Conservation (phyloP, 495 filamentous ascomycete species). For the Xylaria flabelliformis region DNA sequence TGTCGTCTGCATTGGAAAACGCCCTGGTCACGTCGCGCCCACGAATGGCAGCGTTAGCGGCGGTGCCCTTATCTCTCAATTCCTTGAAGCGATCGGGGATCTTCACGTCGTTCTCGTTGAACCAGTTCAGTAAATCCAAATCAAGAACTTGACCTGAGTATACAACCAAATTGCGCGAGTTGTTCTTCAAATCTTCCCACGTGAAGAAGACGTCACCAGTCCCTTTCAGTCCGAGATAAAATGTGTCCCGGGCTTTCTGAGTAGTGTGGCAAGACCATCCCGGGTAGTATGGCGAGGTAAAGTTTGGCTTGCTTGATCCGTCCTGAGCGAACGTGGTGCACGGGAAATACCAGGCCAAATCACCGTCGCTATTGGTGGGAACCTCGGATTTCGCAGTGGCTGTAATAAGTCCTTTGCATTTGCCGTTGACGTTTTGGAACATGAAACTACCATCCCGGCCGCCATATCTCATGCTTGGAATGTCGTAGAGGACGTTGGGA, state of each 20-base stretch:
- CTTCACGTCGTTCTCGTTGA: conserved; percentile 83
- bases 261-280: conserved; percentile 94
- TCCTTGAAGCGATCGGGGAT: conserved; percentile 81
- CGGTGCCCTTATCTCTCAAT: conserved; percentile 59
- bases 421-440: conserved; percentile 98
- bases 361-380: conserved; percentile 75
- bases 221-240: conserved; percentile 71
- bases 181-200: conserved; percentile 93
- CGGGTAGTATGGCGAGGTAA: conserved; percentile 72
- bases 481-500: conserved; percentile 85
- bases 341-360: conserved; percentile 97
- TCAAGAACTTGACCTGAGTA: conserved; percentile 95
- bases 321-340: conserved; percentile 93
- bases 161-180: conserved; percentile 84
- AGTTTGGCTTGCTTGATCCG: conserved; percentile 79
- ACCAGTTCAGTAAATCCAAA: conserved; percentile 88
- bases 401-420: conserved; percentile 91
- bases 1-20: conserved; percentile 78
- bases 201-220: conserved; percentile 82
- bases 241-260: conserved; percentile 65
- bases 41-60: conserved; percentile 71
- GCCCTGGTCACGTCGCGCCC: conserved; percentile 92
- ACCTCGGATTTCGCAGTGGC: conserved; percentile 72
- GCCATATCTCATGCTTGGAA: conserved; percentile 72
- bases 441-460: conserved; percentile 94